Evolutionary conservation across 1,139 yeast genomes (phyloP), one percentile per base, ranked within the genome.

Genomic region (Kurtzmaniella quercitrusa): DNA sequence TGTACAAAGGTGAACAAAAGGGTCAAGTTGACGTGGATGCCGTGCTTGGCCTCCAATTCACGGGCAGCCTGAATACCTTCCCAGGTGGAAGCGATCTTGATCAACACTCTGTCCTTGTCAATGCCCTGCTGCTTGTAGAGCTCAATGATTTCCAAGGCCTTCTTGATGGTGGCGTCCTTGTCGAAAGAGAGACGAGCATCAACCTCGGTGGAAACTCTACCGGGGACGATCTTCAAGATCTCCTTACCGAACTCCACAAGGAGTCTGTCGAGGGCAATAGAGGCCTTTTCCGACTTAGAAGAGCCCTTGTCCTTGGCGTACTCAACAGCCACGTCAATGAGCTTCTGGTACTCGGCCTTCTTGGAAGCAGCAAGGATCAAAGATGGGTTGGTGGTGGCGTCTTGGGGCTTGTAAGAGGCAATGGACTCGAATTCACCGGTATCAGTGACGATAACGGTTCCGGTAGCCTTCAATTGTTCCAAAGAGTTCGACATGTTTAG

Each of bases 11-110:
- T 87, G 83, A 93, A 93, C 65, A 94, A 79, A 59, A 93, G 77
- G 48, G 98, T 94, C 79, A 93, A 80, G 82, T 93, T 93, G 75
- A 88, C 82, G 85, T 93, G 98, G 60, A 93, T 81, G 45, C 82
- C 90, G 76, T 93, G 79, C 72, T 93, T 82, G 54, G 83, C 68
- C 77, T 94, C 98, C 67, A 94, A 81, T 70, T 87, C 96, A 67
- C 84, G 82, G 48, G 99, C 98, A 58, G 98, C 98, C 73, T 89
- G 96, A 67, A 93, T 93, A 79, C 98, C 98, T 76, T 93, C 98
- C 89, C 94, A 93, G 55, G 98, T 93, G 52, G 98, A 86, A 51
- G 98, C 98, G 59, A 94, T 81, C 82, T 93, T 93, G 73, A 93
- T 94, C 65, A 93, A 80, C 50, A 93, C 81, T 69, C 98, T 81